Percentiles rank a stretch among this genome's conserved stretches.
Evolutionary conservation across 352 stramenopile genomes (phyloP).

Genomic region (Phytopythium helicoides): DNA sequence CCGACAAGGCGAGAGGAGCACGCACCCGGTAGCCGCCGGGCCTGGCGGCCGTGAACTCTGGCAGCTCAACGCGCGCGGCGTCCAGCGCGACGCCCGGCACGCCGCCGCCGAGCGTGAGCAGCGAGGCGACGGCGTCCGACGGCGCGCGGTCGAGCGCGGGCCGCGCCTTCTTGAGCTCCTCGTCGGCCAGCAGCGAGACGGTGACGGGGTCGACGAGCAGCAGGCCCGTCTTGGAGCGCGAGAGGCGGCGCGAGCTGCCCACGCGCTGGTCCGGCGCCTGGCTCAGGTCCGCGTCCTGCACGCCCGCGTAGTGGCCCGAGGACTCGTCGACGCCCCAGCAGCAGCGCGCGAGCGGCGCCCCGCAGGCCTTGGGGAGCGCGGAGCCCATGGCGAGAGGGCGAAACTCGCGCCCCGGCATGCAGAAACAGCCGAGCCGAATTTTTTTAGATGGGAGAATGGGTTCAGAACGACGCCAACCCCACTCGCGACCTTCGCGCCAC

Average conservation of each 20-base stretch:
- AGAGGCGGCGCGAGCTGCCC: slow-evolving; percentile 23
- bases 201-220: slow-evolving; percentile 22
- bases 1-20: neutral
- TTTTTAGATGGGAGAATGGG: neutral
- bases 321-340: too few species aligned
- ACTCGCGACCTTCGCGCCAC: too few species aligned
- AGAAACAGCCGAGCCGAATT: neutral
- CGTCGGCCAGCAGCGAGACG: slow-evolving; percentile 12
- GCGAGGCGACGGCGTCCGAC: slow-evolving; percentile 5
- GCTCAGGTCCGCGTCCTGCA: too few species aligned
- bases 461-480: too few species aligned
- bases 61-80: slow-evolving; percentile 44
- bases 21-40: slow-evolving; percentile 43
- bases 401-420: neutral
- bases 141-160: slow-evolving; percentile 1
- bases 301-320: too few species aligned
- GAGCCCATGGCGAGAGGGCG: neutral
- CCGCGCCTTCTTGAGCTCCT: slow-evolving; percentile 1
- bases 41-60: slow-evolving; percentile 60
- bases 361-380: neutral
- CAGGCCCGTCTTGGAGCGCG: slow-evolving; percentile 38
- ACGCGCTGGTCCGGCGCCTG: neutral
- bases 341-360: too few species aligned
- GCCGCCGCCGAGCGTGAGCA: slow-evolving; percentile 53
- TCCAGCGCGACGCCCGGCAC: slow-evolving; percentile 68